Evolutionary conservation across 2,329 filamentous ascomycete species (phyloP), one percentile per base, ranked within the genome.

Genomic region (Neoascochyta sp.): DNA sequence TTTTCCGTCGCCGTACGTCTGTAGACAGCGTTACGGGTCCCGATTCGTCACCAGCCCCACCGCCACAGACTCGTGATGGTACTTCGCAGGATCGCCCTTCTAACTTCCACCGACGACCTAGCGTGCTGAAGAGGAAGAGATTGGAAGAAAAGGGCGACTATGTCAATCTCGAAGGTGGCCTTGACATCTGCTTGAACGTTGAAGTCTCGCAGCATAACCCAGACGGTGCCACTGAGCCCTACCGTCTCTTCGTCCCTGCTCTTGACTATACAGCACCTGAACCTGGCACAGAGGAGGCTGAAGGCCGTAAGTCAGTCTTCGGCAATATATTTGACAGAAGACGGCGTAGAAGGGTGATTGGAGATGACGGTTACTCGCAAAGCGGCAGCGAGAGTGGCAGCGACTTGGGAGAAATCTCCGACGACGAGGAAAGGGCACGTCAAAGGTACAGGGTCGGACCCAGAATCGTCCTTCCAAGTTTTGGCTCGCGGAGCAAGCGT

Each of bases 131-230:
- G 14, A 68, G 64, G 46, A 64, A 63, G 16, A 60, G 60, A 2
- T 26, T 60, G 15, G 54, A 60, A 27, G 55, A 54, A 14, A 43
- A 50, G 15, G 44, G 52, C 20, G 46, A 49, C n/a, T 57, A 45
- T 11, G 69, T 96, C 36, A 80, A 95, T 54, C 71, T 95, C 0
- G 78, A 92, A 55, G 83, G 83, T 16, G 88, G 87, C 0, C 69
- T 98, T 7, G 88, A 95, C 45, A 81, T 98, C 19, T 84, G 80
- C 28, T 65, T 98, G 23, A 95, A 95, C 50, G 80, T 95, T 41
- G 92, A 98, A 65, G 79, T 95, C 39, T 88, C 83, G 50, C 76
- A 85, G 24, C 80, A 78, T 41, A 88, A 98, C 50, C 90, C 92
- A 1, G 75, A 84, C 0, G 93, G 92, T 9, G 87, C 86, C 43